Evolutionary conservation across 129 eudicot species (phyloP).

Genomic region (Flaveria robusta): DNA sequence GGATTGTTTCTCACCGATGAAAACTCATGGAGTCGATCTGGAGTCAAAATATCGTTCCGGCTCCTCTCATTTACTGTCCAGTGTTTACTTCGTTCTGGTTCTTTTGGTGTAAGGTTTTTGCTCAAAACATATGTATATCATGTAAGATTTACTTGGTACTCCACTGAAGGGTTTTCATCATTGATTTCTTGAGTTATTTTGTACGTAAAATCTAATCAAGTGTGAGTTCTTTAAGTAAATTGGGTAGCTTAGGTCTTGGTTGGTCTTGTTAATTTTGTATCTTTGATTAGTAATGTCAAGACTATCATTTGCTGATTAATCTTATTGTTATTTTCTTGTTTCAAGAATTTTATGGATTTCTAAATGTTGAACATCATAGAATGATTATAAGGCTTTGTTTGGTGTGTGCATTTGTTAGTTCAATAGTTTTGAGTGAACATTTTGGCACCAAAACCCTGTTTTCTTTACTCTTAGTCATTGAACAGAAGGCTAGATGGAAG

Average conservation of each 20-base stretch:
- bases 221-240: neutral
- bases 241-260: constrained; percentile 13
- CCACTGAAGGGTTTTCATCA: constrained; percentile 3
- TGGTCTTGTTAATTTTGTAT: too few relatives aligned
- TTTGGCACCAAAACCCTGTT: neutral
- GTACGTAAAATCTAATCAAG: neutral
- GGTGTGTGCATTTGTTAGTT: constrained; percentile 1
- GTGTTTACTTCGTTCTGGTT: constrained; percentile 54
- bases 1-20: too few relatives aligned
- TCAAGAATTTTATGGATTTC: neutral
- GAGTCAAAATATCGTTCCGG: constrained; percentile 46
- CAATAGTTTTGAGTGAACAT: neutral
- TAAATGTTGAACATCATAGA: neutral
- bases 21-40: constrained; percentile 74
- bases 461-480: too few relatives aligned
- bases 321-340: neutral
- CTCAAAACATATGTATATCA: constrained; percentile 74
- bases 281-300: neutral
- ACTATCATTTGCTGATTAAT: neutral
- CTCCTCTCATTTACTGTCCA: constrained; percentile 56
- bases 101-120: constrained; percentile 63
- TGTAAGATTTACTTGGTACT: constrained; percentile 51
- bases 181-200: neutral
- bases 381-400: neutral
- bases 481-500: too few relatives aligned